Conservation (phyloP, 768 basidiomycete genomes). For the Phlebiopsis flavidoalba region DNA sequence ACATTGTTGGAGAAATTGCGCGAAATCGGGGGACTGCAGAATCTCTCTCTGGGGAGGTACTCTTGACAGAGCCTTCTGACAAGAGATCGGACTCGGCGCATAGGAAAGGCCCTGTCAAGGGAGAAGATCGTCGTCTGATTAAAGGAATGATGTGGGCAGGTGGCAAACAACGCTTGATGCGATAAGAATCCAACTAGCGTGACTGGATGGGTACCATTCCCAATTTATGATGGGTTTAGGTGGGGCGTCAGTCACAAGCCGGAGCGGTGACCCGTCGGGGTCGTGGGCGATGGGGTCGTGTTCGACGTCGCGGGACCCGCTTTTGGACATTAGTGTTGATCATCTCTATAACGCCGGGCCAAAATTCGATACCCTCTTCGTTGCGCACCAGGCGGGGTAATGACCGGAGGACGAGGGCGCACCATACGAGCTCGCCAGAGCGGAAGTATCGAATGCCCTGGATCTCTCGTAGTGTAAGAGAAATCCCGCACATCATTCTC, state of each 20-base stretch:
- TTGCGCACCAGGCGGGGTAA: conserved; percentile 24
- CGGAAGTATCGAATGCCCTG: conserved; percentile 58
- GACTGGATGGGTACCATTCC: conserved; percentile 57
- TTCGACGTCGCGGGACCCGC: conserved; percentile 23
- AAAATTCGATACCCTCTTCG: conserved; percentile 53
- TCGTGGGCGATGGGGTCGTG: background rate
- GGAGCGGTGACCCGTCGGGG: background rate
- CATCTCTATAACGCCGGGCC: conserved; percentile 71
- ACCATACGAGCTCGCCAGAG: conserved; percentile 70
- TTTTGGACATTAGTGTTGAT: conserved; percentile 42
- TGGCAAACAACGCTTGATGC: conserved; percentile 61
- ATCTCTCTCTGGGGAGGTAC: conserved; percentile 10
- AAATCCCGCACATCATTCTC: conserved; percentile 59
- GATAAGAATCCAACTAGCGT: conserved; percentile 61
- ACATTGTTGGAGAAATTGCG: conserved; percentile 15
- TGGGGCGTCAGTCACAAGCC: background rate
- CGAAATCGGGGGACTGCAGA: conserved; percentile 13
- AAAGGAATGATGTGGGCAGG: conserved; percentile 44
- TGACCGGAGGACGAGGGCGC: conserved; percentile 49
- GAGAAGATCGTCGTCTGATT: conserved; percentile 53
- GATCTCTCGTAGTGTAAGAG: conserved; percentile 39
- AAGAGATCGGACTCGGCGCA: conserved; percentile 45
- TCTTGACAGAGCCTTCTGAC: conserved; percentile 30
- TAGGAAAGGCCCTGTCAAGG: conserved; percentile 81
- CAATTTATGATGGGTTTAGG: conserved; percentile 36